Conservation (phyloP, 2,329 filamentous ascomycete genomes). For the Canariomyces notabilis region DNA sequence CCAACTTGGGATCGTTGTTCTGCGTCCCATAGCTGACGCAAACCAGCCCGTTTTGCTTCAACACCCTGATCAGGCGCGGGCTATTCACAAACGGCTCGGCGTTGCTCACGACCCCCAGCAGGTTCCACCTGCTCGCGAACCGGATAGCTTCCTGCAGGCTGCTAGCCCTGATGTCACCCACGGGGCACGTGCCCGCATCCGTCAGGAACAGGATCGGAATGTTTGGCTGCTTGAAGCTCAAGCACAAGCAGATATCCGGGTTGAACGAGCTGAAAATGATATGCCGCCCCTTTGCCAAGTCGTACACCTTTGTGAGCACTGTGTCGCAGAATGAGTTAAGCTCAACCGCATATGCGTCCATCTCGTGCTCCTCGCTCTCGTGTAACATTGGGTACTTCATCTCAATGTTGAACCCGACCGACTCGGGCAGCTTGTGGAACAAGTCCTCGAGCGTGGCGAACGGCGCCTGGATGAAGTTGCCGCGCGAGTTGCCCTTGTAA, state of each 20-base stretch:
- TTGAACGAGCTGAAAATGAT: constrained; percentile 98
- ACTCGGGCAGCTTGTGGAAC: constrained; percentile 75
- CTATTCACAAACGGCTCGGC: constrained; percentile 85
- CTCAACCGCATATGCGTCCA: constrained; percentile 94
- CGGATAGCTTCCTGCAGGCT: constrained; percentile 93
- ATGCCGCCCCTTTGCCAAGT: constrained; percentile 74
- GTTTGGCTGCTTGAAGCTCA: constrained; percentile 95
- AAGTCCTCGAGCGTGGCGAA: constrained; percentile 95
- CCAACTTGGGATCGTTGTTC: constrained; percentile 83
- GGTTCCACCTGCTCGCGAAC: constrained; percentile 91
- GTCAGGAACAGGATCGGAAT: constrained; percentile 94
- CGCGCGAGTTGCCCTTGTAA: constrained; percentile 91
- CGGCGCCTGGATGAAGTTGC: constrained; percentile 90
- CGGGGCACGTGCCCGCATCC: constrained; percentile 74
- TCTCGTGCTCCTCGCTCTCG: constrained; percentile 90
- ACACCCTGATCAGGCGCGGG: constrained; percentile 81
- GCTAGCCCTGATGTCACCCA: constrained; percentile 84
- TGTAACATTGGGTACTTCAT: constrained; percentile 99
- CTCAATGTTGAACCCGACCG: constrained; percentile 95
- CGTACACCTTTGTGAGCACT: constrained; percentile 84
- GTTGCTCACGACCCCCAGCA: constrained; percentile 86
- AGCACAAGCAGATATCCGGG: constrained; percentile 87
- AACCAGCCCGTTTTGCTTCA: constrained; percentile 89
- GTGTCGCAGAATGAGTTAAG: constrained; percentile 96
- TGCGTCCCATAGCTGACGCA: constrained; percentile 90